These are phyloP conservation scores for Hyphopichia buzzinii DNA, from an alignment of 1,139 yeast genomes.

Conservation along the genomic window DNA sequence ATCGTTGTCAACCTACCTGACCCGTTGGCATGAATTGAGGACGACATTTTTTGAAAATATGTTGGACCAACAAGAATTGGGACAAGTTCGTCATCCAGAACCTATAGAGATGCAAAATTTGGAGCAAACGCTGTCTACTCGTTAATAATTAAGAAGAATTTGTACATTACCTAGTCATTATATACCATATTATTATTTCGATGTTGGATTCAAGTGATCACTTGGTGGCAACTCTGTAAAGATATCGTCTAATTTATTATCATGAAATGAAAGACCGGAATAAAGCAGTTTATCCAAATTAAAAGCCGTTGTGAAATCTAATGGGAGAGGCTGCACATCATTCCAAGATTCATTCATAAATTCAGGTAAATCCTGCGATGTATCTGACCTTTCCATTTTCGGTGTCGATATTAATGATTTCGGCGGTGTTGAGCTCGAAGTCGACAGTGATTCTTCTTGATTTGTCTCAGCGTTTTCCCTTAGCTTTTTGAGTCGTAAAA, in stretches of 20 bases:
- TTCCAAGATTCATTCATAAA: not conserved
- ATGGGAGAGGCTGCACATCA: not conserved
- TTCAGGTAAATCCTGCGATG: not conserved
- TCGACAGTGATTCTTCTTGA: not conserved
- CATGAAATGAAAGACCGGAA: not conserved
- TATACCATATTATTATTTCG: not conserved
- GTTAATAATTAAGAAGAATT: not conserved
- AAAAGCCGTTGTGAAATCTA: not conserved
- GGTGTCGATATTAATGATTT: not conserved
- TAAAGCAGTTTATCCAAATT: not conserved
- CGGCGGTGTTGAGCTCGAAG: no score
- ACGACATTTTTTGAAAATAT: slow-evolving; percentile 85
- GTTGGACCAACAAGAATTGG: slow-evolving; percentile 52
- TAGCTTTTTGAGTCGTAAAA: slow-evolving; percentile 2
- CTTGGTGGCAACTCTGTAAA: not conserved
- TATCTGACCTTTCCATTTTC: not conserved
- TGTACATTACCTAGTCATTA: not conserved
- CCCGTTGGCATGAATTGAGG: slow-evolving; percentile 84
- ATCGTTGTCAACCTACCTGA: slow-evolving; percentile 77
- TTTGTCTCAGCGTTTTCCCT: not conserved
- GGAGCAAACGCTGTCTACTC: not conserved
- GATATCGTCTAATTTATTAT: not conserved
- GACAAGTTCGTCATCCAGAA: slow-evolving; percentile 20
- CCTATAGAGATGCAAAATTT: slow-evolving; percentile 20
- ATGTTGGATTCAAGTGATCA: not conserved